Evolutionary conservation across 1,284 basidiomycete genomes (phyloP).

Genomic region (Cutaneotrichosporon sp.): DNA sequence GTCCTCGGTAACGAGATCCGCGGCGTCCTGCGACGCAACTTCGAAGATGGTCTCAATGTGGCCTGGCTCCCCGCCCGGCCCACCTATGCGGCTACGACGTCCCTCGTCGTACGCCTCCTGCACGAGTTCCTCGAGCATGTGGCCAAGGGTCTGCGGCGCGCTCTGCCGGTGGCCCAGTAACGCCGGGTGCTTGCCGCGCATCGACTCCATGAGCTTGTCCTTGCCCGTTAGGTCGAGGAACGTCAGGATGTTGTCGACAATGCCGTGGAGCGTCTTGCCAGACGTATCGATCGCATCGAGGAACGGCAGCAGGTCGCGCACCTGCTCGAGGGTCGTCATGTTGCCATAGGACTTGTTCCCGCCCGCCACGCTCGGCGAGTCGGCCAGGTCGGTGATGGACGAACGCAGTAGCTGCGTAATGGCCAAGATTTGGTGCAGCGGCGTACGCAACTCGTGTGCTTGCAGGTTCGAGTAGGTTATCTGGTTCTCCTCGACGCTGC

Average conservation of each 20-base stretch:
- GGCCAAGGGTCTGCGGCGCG: constrained; percentile 26
- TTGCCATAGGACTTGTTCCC: background rate
- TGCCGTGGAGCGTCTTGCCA: constrained; percentile 42
- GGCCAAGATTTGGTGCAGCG: constrained; percentile 45
- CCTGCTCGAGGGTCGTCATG: constrained; percentile 31
- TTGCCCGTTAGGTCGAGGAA: constrained; percentile 37
- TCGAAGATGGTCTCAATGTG: constrained; percentile 42
- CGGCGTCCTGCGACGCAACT: constrained; percentile 36
- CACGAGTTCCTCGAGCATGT: constrained; percentile 42
- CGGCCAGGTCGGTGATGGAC: constrained; percentile 36
- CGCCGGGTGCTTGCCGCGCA: constrained; percentile 4
- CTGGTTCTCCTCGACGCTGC: constrained; percentile 39
- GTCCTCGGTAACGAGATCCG: constrained; percentile 40
- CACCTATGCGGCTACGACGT: constrained; percentile 20
- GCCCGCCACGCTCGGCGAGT: constrained; percentile 7
- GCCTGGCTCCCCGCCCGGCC: constrained; percentile 23
- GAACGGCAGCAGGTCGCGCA: constrained; percentile 36
- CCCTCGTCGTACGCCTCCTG: constrained; percentile 36
- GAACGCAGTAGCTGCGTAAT: constrained; percentile 43
- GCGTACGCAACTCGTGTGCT: constrained; percentile 46
- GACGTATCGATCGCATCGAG: constrained; percentile 45
- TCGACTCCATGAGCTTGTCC: constrained; percentile 20
- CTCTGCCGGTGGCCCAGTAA: constrained; percentile 13
- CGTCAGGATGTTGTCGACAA: constrained; percentile 45
- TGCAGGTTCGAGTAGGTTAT: constrained; percentile 43